Conservation (phyloP, 2,329 filamentous ascomycete species). For the Tolypocladium ophioglossoides region DNA sequence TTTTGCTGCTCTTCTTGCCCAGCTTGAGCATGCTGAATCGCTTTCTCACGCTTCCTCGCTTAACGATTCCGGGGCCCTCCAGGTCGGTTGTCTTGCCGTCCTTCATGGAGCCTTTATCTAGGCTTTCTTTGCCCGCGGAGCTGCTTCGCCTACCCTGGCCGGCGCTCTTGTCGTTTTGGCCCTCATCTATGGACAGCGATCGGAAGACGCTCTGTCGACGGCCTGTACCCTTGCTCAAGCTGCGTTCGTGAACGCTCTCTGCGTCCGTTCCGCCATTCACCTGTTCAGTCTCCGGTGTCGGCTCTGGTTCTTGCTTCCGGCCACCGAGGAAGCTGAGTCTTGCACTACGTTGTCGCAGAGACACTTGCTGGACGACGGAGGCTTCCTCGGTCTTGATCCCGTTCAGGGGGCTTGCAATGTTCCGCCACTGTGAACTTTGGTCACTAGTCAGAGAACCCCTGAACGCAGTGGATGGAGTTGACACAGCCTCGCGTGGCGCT, state of each 20-base stretch:
- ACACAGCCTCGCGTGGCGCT: constrained; percentile 24
- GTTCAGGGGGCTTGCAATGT: constrained; percentile 22
- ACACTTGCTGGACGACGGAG: constrained; percentile 38
- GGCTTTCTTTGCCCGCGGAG: constrained; percentile 15
- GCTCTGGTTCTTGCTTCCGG: constrained; percentile 32
- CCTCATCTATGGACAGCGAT: constrained; percentile 21
- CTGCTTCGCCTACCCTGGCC: constrained; percentile 10
- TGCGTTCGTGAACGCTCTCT: constrained; percentile 19
- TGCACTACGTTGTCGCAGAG: constrained; percentile 39
- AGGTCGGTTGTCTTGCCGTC: constrained; percentile 13
- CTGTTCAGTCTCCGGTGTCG: constrained; percentile 16
- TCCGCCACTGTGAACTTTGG: constrained; percentile 20
- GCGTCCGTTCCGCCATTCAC: constrained; percentile 20
- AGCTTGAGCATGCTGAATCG: constrained; percentile 69
- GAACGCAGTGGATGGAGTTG: constrained; percentile 33
- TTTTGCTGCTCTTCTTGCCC: constrained; percentile 56
- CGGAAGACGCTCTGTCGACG: constrained; percentile 35
- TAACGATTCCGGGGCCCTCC: constrained; percentile 24
- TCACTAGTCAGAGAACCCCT: constrained; percentile 36
- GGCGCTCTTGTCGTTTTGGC: constrained; percentile 7
- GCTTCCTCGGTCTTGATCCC: constrained; percentile 35
- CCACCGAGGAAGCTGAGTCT: constrained; percentile 48
- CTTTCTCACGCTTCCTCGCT: constrained; percentile 61
- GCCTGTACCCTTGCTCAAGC: constrained; percentile 16
- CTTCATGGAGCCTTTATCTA: constrained; percentile 14